Evolutionary conservation across 2,329 filamentous ascomycete species (phyloP), one percentile per base, ranked within the genome.

Genomic region (Nemania abortiva): DNA sequence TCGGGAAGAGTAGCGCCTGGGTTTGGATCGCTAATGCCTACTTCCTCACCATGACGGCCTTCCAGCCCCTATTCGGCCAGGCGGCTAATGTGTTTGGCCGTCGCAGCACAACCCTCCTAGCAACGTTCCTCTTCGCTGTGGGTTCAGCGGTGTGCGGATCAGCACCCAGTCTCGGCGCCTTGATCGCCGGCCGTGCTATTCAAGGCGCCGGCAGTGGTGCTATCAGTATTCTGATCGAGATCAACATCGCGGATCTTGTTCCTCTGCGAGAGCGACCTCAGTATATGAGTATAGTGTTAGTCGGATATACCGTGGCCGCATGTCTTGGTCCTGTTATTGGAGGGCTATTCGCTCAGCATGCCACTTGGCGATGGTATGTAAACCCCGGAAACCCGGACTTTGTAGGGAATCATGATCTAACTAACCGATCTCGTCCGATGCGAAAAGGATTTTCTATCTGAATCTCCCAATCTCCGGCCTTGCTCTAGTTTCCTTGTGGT

Each of bases 141-240:
- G 81, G 81, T 1, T 81, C 78, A 4, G 77, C 77, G 37, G 71
- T 83, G 39, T 82, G 79, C 68, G 81, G 80, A 3, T 77, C 79
- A 0, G 81, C 81, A 6, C 79, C 79, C 13, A 80, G 63, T 64
- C 80, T 79, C 1, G 71, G 76, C 5, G 77, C 77, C 3, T 79
- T 83, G 45, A 82, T 83, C 31, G 53, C 82, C n/a, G 81, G 82
- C 6, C 77, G 81, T 15, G 81, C 79, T 42, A 74, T 83, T 22
- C 76, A 79, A 31, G 81, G 82, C 6, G 53, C 80, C 0, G 81
- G 81, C 1, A 7, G 22, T 27, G 50, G 50, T 2, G 61, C 39
- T 1, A 27, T 63, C 29, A 31, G 22, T 24, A 34, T 63, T 6
- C 7, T 49, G 15, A 11, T 24, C 11, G 37, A 49, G 5, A 31